Evolutionary conservation across 768 basidiomycete species (phyloP).

Genomic region (Daedalea quercina): DNA sequence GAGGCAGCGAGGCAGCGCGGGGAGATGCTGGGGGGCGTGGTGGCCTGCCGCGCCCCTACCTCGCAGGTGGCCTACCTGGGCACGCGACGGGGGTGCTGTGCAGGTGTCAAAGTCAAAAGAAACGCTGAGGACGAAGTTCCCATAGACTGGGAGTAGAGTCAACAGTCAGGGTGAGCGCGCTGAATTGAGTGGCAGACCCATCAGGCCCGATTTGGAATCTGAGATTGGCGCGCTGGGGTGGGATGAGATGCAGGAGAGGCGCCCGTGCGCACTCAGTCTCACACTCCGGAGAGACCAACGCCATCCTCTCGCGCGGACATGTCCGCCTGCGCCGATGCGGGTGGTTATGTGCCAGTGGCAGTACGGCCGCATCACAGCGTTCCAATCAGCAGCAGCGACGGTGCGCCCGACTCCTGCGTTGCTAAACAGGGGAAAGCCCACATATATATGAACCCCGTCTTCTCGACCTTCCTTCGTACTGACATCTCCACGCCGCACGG

Average conservation of each 20-base stretch:
- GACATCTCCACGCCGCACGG: neutral
- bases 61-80: too few species aligned
- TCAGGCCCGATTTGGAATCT: neutral
- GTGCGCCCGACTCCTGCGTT: neutral
- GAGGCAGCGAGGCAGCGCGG: too few species aligned
- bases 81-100: neutral
- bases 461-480: neutral
- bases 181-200: neutral
- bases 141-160: neutral
- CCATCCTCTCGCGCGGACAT: neutral
- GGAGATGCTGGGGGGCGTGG: too few species aligned
- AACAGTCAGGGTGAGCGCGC: too few species aligned
- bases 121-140: too few species aligned
- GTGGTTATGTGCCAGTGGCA: neutral
- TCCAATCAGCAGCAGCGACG: constrained; percentile 2
- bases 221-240: neutral
- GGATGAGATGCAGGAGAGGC: neutral
- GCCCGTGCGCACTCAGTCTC: neutral
- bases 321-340: neutral
- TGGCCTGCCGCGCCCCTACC: too few species aligned
- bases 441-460: neutral
- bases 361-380: constrained; percentile 3
- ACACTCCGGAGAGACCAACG: neutral
- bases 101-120: neutral
- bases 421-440: neutral